Conservation (phyloP, 2,329 filamentous ascomycete species). For the Trichoderma sp. region DNA sequence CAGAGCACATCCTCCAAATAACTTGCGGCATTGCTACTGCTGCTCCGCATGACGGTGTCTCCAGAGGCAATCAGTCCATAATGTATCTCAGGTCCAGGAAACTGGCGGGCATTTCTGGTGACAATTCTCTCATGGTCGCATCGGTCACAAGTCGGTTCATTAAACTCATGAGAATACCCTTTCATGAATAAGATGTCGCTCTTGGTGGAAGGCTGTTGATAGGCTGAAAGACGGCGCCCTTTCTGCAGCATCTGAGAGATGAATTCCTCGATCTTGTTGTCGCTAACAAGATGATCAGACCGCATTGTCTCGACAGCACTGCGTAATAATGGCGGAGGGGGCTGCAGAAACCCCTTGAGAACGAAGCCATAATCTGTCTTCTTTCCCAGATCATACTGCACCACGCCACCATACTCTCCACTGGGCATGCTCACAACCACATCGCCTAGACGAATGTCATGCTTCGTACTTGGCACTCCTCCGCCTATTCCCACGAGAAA, state of each 20-base stretch:
- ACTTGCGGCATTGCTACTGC: neutral
- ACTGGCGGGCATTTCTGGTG: neutral
- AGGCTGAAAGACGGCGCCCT: accelerated
- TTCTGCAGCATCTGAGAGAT: neutral
- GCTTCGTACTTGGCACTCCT: neutral
- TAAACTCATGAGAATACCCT: neutral
- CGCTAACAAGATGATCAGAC: slow-evolving; percentile 22
- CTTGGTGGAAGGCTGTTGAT: neutral
- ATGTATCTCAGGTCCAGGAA: slow-evolving; percentile 15
- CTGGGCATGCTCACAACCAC: neutral
- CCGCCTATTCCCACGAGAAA: neutral
- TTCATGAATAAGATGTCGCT: neutral
- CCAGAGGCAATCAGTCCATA: slow-evolving; percentile 27
- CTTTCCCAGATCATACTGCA: neutral
- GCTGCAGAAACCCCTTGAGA: slow-evolving; percentile 19
- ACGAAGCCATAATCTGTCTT: neutral
- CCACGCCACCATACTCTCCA: neutral
- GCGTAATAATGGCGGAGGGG: slow-evolving; percentile 11
- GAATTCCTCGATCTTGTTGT: slow-evolving; percentile 23
- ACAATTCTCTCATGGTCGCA: neutral
- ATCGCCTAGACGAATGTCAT: neutral
- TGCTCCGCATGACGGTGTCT: slow-evolving; percentile 19
- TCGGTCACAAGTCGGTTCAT: neutral
- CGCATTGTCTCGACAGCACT: slow-evolving; percentile 25
- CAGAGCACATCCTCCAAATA: slow-evolving; percentile 6